Conservation (phyloP, 352 stramenopile genomes). For the Pythium dissimile region DNA sequence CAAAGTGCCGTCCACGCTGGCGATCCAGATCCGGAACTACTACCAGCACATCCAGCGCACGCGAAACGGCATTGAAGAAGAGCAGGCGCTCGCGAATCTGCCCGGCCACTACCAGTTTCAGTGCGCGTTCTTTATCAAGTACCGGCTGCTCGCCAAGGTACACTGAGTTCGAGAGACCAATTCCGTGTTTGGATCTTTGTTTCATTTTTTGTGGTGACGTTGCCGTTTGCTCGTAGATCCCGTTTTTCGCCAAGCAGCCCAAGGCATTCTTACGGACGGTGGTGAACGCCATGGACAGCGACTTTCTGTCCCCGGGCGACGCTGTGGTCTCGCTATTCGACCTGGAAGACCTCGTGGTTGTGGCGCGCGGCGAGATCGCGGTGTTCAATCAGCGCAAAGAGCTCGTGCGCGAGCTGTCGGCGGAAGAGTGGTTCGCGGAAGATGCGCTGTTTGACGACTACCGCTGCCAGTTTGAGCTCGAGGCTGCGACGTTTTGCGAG, state of each 20-base stretch:
- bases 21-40: conserved; percentile 43
- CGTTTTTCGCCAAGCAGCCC: conserved; percentile 23
- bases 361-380: conserved; percentile 16
- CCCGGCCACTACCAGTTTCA: conserved; percentile 22
- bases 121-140: conserved; percentile 26
- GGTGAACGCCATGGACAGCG: conserved; percentile 17
- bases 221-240: conserved; percentile 11
- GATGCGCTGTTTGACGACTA: conserved; percentile 19
- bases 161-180: no score
- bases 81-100: conserved; percentile 18
- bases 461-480: conserved; percentile 12
- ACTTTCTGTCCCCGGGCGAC: conserved; percentile 24
- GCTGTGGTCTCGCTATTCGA: conserved; percentile 11
- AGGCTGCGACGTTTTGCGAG: conserved; percentile 21
- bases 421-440: conserved; percentile 19
- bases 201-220: background rate
- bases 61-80: conserved; percentile 32
- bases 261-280: conserved; percentile 23
- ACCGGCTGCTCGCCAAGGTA: conserved; percentile 20
- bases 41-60: conserved; percentile 74
- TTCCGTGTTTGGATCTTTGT: no score
- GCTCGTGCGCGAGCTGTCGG: background rate
- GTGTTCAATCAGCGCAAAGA: conserved; percentile 17
- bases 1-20: conserved; percentile 35
- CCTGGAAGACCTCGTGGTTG: conserved; percentile 21